These are phyloP conservation scores for Stipa capillata DNA, from an alignment of 176 grass and related monocot genomes.

Conservation along the genomic window DNA sequence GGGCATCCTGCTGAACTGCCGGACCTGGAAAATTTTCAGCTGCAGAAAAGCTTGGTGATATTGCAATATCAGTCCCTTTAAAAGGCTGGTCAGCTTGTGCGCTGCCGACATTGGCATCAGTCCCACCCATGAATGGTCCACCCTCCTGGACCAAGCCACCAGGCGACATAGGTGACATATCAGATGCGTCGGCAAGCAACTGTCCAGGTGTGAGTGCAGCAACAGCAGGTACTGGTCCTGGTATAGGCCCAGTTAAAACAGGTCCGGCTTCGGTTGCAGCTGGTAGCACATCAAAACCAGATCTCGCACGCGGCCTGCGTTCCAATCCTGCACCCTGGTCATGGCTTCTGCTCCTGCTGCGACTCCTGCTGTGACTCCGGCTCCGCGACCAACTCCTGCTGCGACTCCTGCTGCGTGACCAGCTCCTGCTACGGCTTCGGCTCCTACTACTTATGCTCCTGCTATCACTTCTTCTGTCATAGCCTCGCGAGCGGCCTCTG, in stretches of 20 bases:
- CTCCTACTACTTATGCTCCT: conserved; percentile 49
- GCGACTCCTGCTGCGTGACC: conserved; percentile 53
- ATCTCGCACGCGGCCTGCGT: conserved; percentile 42
- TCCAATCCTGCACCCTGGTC: conserved; percentile 31
- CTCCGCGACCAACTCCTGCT: conserved; percentile 52
- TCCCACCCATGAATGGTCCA: neutral
- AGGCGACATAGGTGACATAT: conserved; percentile 46
- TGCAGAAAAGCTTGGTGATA: conserved; percentile 18
- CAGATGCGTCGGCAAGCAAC: neutral
- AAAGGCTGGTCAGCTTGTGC: neutral
- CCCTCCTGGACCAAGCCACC: conserved; percentile 26
- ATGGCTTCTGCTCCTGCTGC: conserved; percentile 50
- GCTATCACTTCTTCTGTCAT: conserved; percentile 49
- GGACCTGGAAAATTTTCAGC: conserved; percentile 14
- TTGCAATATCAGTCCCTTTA: neutral
- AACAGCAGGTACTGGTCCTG: neutral
- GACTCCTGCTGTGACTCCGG: conserved; percentile 37
- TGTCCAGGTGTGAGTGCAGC: neutral
- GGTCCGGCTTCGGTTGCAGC: conserved; percentile 19
- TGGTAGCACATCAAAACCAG: conserved; percentile 60
- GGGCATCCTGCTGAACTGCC: conserved; percentile 17
- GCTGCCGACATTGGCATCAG: neutral
- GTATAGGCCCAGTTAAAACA: neutral
- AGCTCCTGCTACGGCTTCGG: conserved; percentile 54
- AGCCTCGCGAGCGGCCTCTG: conserved; percentile 50